Conservation (phyloP, 2,329 filamentous ascomycete genomes). For the Calonectria montana region DNA sequence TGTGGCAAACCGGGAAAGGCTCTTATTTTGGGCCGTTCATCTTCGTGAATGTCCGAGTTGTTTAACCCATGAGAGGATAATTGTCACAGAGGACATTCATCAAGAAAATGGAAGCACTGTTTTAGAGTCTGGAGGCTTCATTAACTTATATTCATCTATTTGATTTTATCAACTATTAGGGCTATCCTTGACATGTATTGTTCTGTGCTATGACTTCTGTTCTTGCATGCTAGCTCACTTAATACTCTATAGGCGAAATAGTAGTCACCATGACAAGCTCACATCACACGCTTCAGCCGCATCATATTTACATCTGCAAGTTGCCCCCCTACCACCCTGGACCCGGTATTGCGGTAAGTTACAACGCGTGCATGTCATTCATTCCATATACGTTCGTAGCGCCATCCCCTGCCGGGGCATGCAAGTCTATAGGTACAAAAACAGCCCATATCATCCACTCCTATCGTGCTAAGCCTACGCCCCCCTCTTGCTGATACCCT, state of each 20-base stretch:
- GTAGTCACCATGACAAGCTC: neutral
- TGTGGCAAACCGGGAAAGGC: neutral
- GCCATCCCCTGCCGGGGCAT: constrained; percentile 11
- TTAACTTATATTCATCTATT: too few relatives aligned
- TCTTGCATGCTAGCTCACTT: neutral
- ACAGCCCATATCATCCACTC: constrained; percentile 5
- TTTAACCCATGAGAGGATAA: neutral
- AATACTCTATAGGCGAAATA: neutral
- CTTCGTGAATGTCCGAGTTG: neutral
- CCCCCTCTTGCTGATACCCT: constrained; percentile 36
- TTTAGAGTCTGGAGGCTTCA: too few relatives aligned
- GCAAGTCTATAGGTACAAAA: constrained; percentile 14
- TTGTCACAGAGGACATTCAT: too few relatives aligned
- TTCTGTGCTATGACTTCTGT: too few relatives aligned
- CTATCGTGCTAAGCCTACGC: constrained; percentile 14
- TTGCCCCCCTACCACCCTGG: neutral
- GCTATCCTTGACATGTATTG: too few relatives aligned
- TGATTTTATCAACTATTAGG: too few relatives aligned
- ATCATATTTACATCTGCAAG: neutral
- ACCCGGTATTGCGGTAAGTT: constrained; percentile 12
- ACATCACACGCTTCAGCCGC: neutral
- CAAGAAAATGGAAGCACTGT: too few relatives aligned
- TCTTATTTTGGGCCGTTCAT: neutral
- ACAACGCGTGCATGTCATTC: constrained; percentile 22
- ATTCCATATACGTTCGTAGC: constrained; percentile 24